These are phyloP conservation scores for Rhodotorula sp. DNA, from an alignment of 1,284 basidiomycete species.

Conservation along the genomic window DNA sequence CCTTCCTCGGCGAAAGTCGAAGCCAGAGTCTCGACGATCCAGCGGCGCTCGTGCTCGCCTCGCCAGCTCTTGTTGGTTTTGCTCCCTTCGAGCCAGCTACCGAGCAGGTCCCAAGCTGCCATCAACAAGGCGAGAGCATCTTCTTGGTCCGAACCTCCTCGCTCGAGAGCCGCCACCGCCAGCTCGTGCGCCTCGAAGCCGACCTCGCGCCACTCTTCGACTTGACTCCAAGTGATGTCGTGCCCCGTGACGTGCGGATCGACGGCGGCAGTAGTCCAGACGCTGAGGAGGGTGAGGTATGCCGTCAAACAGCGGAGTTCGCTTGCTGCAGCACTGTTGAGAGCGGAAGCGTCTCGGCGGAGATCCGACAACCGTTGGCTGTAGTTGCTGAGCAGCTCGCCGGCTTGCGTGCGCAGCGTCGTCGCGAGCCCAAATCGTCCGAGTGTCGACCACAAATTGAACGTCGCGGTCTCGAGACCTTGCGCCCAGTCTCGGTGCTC, in stretches of 20 bases:
- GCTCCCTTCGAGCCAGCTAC: conserved; percentile 70
- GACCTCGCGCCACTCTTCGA: conserved; percentile 69
- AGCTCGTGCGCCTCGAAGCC: conserved; percentile 49
- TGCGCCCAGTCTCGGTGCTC: conserved; percentile 51
- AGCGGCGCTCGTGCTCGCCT: conserved; percentile 61
- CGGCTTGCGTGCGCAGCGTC: conserved; percentile 41
- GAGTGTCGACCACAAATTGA: conserved; percentile 67
- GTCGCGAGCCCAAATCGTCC: conserved; percentile 69
- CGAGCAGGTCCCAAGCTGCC: conserved; percentile 41
- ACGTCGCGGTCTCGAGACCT: conserved; percentile 59
- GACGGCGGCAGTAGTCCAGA: conserved; percentile 78
- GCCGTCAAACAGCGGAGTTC: background rate
- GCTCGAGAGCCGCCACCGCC: conserved; percentile 45
- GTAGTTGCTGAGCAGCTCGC: conserved; percentile 54
- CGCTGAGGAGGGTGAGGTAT: conserved; percentile 55
- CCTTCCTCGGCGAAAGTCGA: conserved; percentile 9
- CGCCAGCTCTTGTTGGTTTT: conserved; percentile 66
- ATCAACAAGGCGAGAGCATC: conserved; percentile 51
- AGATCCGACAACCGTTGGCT: conserved; percentile 37
- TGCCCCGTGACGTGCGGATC: conserved; percentile 87
- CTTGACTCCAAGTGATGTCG: conserved; percentile 85
- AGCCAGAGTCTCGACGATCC: conserved; percentile 16
- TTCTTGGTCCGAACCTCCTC: background rate
- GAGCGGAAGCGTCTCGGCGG: background rate
- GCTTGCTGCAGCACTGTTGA: too few relatives aligned